Evolutionary conservation across 2,329 filamentous ascomycete species (phyloP).

Genomic region (Colletotrichum tofieldiae): DNA sequence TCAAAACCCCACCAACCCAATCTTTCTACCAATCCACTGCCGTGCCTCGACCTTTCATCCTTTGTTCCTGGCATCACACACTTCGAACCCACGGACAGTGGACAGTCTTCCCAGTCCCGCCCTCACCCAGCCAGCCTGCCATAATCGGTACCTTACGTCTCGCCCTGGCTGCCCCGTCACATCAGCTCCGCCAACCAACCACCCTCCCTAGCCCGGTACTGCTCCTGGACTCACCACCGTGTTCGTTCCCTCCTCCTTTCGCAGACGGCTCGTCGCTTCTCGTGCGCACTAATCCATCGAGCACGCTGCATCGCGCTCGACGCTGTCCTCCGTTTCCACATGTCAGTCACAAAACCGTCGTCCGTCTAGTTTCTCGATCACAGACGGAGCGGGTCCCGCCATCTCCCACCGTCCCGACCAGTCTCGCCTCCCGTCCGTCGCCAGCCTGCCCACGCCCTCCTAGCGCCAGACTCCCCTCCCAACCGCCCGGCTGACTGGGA

Average conservation of each 20-base stretch:
- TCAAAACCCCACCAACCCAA: slow-evolving; percentile 9
- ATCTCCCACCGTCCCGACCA: slow-evolving; percentile 19
- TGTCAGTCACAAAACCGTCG: slow-evolving; percentile 1
- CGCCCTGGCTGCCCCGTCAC: slow-evolving; percentile 32
- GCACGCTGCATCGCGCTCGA: not conserved
- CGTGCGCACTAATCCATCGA: not conserved
- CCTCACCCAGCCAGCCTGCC: slow-evolving; percentile 27
- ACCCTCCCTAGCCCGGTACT: slow-evolving; percentile 1
- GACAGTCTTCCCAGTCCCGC: slow-evolving; percentile 16
- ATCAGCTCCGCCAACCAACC: slow-evolving; percentile 34
- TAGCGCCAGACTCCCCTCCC: slow-evolving; percentile 23
- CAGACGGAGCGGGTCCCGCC: slow-evolving; percentile 19
- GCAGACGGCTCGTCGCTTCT: slow-evolving; percentile 27
- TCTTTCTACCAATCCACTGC: slow-evolving; percentile 31
- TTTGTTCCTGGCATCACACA: slow-evolving; percentile 32
- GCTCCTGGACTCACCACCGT: slow-evolving; percentile 25
- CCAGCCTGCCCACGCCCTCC: slow-evolving; percentile 23
- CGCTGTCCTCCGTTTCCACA: slow-evolving; percentile 21
- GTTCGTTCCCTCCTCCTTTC: slow-evolving; percentile 25
- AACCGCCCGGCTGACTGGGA: slow-evolving; percentile 42
- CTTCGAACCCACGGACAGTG: slow-evolving; percentile 24
- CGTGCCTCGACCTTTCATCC: slow-evolving; percentile 26
- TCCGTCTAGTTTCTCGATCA: not conserved
- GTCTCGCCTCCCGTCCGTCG: slow-evolving; percentile 30
- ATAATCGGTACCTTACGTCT: slow-evolving; percentile 41